Percentiles rank a stretch among this genome's conserved stretches.
Conservation (phyloP, 805 yeast genomes). For the Candida chauliodis region DNA sequence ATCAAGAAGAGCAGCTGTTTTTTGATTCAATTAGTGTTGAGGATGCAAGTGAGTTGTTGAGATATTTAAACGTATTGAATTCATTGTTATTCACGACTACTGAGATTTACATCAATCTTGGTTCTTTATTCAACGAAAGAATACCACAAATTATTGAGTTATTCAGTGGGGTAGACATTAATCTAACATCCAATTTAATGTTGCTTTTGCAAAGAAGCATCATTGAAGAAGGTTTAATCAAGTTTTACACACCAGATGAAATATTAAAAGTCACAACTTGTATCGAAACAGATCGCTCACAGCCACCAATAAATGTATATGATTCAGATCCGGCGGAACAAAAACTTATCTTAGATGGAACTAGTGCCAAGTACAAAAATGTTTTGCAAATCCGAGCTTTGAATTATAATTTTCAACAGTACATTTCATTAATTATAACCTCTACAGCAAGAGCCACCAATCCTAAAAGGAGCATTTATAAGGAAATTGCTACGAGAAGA, state of each 20-base stretch:
- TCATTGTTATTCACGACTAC: constrained; percentile 50
- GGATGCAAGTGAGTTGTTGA: constrained; percentile 30
- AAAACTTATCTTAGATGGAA: constrained; percentile 20
- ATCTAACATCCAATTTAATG: constrained; percentile 40
- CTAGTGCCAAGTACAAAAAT: constrained; percentile 61
- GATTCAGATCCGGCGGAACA: constrained; percentile 34
- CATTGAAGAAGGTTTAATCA: constrained; percentile 55
- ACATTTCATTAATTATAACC: constrained; percentile 39
- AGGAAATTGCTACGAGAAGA: constrained; percentile 26
- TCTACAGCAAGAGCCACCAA: constrained; percentile 44
- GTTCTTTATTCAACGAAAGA: constrained; percentile 45
- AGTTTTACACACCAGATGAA: constrained; percentile 44
- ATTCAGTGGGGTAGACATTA: constrained; percentile 40
- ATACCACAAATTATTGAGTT: constrained; percentile 37
- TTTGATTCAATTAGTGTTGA: constrained; percentile 26
- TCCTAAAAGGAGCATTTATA: constrained; percentile 46
- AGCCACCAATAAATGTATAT: constrained; percentile 42
- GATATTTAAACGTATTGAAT: constrained; percentile 35
- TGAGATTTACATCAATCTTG: constrained; percentile 54
- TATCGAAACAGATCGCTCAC: constrained; percentile 21
- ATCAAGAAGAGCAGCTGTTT: constrained; percentile 27
- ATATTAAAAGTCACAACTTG: constrained; percentile 45
- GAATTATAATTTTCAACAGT: constrained; percentile 45
- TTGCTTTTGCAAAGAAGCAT: constrained; percentile 48
- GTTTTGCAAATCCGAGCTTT: constrained; percentile 53